phyloP scores from a whole-genome alignment of 2,329 filamentous ascomycete species.

The Talaromyces islandicus region DNA sequence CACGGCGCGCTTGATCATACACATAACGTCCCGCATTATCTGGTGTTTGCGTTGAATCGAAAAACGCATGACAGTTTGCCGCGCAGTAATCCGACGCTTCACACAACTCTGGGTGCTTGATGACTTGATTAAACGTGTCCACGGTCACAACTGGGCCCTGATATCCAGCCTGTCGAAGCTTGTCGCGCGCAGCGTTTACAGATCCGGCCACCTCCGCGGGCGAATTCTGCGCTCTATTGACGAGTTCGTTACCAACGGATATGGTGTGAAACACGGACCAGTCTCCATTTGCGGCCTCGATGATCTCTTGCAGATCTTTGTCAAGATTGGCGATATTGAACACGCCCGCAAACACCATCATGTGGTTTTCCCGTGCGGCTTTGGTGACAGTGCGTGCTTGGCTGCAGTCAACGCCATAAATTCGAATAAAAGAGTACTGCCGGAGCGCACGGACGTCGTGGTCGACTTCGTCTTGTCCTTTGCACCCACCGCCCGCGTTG shows the following conservation, averaged over 20 bases:
- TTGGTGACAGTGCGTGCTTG: slow-evolving; percentile 59
- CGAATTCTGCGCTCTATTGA: slow-evolving; percentile 57
- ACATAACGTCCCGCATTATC: slow-evolving; percentile 63
- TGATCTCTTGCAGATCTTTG: slow-evolving; percentile 56
- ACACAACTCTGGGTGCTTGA: slow-evolving; percentile 64
- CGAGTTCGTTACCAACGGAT: slow-evolving; percentile 73
- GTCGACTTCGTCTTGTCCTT: slow-evolving; percentile 56
- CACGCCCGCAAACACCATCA: slow-evolving; percentile 70
- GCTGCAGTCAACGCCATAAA: slow-evolving; percentile 76
- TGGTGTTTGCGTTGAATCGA: slow-evolving; percentile 59
- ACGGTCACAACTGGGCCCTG: slow-evolving; percentile 69
- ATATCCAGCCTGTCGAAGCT: slow-evolving; percentile 60
- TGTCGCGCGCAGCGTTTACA: slow-evolving; percentile 51
- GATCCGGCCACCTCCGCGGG: slow-evolving; percentile 51
- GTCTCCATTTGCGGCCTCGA: slow-evolving; percentile 53
- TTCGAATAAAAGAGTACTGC: slow-evolving; percentile 60
- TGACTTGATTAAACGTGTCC: slow-evolving; percentile 68
- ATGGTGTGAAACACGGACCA: slow-evolving; percentile 68
- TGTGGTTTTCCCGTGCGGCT: slow-evolving; percentile 57
- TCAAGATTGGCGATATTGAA: slow-evolving; percentile 57
- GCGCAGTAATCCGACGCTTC: slow-evolving; percentile 70
- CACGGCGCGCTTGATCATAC: slow-evolving; percentile 45
- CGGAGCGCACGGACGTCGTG: slow-evolving; percentile 57
- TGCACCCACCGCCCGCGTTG: slow-evolving; percentile 56
- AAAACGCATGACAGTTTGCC: slow-evolving; percentile 79